These are phyloP conservation scores for Galeopsis tetrahit DNA, from an alignment of 257 asterid genomes.

Conservation along the genomic window DNA sequence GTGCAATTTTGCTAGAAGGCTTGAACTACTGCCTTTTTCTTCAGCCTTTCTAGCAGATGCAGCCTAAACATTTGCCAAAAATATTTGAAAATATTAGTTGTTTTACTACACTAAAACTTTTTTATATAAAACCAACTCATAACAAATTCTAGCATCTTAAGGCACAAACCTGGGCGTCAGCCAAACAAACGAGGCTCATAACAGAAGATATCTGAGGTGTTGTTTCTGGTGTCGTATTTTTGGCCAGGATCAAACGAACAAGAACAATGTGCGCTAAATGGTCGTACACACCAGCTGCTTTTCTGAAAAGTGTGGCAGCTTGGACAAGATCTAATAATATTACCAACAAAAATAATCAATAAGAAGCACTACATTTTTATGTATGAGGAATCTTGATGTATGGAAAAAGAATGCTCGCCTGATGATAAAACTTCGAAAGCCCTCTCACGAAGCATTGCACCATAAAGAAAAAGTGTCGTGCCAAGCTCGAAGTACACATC, in stretches of 20 bases:
- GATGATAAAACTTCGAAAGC: slow-evolving; percentile 59
- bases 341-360: background rate
- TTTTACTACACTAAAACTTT: too few species aligned
- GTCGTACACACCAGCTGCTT: slow-evolving; percentile 69
- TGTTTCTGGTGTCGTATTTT: slow-evolving; percentile 61
- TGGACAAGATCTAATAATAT: slow-evolving; percentile 55
- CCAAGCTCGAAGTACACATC: slow-evolving; percentile 53
- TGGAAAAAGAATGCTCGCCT: slow-evolving; percentile 35
- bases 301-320: slow-evolving; percentile 61
- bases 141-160: background rate
- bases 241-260: slow-evolving; percentile 15
- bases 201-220: slow-evolving; percentile 36
- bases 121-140: too few species aligned
- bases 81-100: background rate
- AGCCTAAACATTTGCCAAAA: slow-evolving; percentile 43
- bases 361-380: background rate
- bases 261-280: slow-evolving; percentile 48
- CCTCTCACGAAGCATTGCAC: slow-evolving; percentile 53
- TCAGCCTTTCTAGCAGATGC: slow-evolving; percentile 62
- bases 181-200: slow-evolving; percentile 68
- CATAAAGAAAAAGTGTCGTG: slow-evolving; percentile 61
- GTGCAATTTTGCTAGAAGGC: slow-evolving; percentile 65
- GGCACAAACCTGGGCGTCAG: slow-evolving; percentile 66
- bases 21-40: slow-evolving; percentile 54
- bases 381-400: background rate